Conservation (phyloP, 768 basidiomycete genomes). For the Boletus speciosus region DNA sequence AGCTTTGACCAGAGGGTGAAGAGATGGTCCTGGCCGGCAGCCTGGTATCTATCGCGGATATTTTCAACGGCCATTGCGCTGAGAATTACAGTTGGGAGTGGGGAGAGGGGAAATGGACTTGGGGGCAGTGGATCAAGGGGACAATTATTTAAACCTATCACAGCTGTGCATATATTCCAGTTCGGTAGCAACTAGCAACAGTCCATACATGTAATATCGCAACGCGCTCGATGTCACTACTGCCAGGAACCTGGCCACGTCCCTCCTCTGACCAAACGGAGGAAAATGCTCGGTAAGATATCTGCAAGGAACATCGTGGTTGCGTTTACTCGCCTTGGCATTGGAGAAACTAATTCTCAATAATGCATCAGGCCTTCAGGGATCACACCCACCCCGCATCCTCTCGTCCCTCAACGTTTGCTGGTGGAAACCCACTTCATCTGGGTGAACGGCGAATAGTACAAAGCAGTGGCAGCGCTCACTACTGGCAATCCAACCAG, state of each 20-base stretch:
- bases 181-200: conserved; percentile 22
- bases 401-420: neutral
- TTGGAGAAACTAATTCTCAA: neutral
- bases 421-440: neutral
- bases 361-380: neutral
- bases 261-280: neutral
- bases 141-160: conserved; percentile 10
- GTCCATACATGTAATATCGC: conserved; percentile 6
- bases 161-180: neutral
- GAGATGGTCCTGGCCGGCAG: conserved; percentile 85
- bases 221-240: neutral
- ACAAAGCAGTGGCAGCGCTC: neutral
- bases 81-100: neutral
- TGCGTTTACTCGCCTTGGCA: neutral
- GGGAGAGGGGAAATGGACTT: neutral
- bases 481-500: neutral
- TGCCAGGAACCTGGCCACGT: neutral
- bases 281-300: neutral
- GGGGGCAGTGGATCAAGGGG: neutral
- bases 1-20: conserved; percentile 84
- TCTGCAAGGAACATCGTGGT: no score
- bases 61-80: conserved; percentile 51
- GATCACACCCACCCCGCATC: no score
- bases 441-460: neutral
- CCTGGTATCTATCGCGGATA: conserved; percentile 62